phyloP scores from a whole-genome alignment of 2,329 filamentous ascomycete genomes.

The Alternaria tenuissima region DNA sequence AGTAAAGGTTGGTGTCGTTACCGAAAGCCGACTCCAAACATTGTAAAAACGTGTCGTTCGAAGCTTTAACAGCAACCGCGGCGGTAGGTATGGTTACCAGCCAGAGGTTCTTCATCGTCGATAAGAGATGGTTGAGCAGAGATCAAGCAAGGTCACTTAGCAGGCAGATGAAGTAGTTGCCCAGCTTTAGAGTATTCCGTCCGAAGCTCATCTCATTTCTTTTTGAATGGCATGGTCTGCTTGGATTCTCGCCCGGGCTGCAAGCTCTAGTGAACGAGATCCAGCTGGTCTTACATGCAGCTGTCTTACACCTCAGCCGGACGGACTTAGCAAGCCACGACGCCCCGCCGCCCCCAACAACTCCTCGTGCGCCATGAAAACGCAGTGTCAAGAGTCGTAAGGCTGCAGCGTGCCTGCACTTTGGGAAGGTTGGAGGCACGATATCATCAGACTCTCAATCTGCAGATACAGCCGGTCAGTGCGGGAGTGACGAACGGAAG shows the following conservation, averaged over 20 bases:
- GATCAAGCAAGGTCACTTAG: neutral
- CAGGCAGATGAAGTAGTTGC: neutral
- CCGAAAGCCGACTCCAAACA: neutral
- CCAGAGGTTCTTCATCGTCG: neutral
- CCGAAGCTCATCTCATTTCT: neutral
- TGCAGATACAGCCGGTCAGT: too few species aligned
- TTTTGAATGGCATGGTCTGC: neutral
- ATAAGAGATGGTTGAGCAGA: neutral
- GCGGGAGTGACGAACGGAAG: too few species aligned
- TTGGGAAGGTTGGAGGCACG: too few species aligned
- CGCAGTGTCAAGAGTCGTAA: too few species aligned
- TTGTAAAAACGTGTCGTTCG: neutral
- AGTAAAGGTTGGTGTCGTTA: neutral
- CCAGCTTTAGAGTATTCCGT: neutral
- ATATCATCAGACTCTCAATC: too few species aligned
- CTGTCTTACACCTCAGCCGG: neutral
- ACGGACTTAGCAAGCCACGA: neutral
- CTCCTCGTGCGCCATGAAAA: neutral
- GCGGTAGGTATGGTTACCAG: neutral
- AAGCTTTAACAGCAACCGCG: neutral
- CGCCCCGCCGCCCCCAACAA: neutral
- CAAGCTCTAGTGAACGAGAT: neutral
- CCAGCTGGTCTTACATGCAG: neutral
- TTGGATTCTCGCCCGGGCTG: neutral
- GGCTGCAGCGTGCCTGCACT: too few species aligned